phyloP scores from a whole-genome alignment of 257 asterid genomes.

The Coffea canephora region DNA sequence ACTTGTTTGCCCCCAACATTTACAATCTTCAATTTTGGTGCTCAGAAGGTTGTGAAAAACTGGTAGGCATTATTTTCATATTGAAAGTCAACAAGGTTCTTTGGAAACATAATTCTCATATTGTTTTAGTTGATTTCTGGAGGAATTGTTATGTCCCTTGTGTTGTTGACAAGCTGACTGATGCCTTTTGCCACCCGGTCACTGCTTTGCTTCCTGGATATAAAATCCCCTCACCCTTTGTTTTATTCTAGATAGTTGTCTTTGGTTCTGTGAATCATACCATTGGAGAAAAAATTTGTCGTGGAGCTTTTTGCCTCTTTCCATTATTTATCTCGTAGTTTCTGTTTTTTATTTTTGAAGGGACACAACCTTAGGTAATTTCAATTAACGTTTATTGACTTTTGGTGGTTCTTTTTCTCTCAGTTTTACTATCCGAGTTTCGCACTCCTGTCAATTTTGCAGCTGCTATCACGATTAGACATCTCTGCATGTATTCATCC shows the following conservation, averaged over 20 bases:
- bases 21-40: slow-evolving; percentile 75
- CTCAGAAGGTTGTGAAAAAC: slow-evolving; percentile 65
- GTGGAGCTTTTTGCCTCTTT: neutral
- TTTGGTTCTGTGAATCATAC: too few species aligned
- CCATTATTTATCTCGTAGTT: neutral
- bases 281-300: neutral
- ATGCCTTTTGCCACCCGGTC: too few species aligned
- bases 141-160: neutral
- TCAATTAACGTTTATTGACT: neutral
- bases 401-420: neutral
- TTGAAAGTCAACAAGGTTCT: neutral
- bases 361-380: neutral
- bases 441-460: neutral
- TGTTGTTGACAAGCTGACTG: neutral
- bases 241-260: too few species aligned
- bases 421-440: neutral
- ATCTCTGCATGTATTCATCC: neutral
- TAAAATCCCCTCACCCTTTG: neutral
- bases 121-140: neutral
- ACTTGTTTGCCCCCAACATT: slow-evolving; percentile 72
- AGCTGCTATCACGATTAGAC: neutral
- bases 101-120: neutral
- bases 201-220: neutral
- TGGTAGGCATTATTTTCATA: slow-evolving; percentile 26
- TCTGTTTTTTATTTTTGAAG: too few species aligned